Percentiles rank a stretch among this genome's conserved stretches.
Conservation (phyloP, 2,329 filamentous ascomycete genomes). For the Cladosporium oxysporum region DNA sequence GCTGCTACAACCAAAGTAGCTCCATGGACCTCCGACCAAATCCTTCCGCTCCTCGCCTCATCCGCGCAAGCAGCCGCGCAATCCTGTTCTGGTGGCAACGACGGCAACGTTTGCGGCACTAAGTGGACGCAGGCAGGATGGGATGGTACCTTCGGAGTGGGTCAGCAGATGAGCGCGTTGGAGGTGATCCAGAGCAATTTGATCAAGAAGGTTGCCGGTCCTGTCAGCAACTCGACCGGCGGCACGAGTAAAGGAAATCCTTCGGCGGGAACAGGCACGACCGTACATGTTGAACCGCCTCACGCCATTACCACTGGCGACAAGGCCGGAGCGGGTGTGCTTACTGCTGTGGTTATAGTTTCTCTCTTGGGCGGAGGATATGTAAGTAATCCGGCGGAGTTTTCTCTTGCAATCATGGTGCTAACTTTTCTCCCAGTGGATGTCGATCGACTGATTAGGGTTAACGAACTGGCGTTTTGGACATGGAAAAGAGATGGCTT, state of each 20-base stretch:
- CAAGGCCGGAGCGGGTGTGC: slow-evolving; percentile 65
- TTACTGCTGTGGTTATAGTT: slow-evolving; percentile 59
- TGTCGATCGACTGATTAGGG: slow-evolving; percentile 12
- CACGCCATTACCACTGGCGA: slow-evolving; percentile 57
- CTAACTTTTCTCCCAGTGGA: slow-evolving; percentile 13
- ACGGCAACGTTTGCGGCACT: slow-evolving; percentile 49
- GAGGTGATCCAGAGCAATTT: slow-evolving; percentile 49
- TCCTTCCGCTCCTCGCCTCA: slow-evolving; percentile 55
- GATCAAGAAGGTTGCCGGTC: slow-evolving; percentile 37
- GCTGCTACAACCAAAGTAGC: slow-evolving; percentile 59
- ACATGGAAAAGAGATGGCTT: background rate
- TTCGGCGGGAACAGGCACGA: slow-evolving; percentile 41
- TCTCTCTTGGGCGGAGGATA: slow-evolving; percentile 15
- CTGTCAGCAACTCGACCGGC: slow-evolving; percentile 51
- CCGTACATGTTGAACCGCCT: slow-evolving; percentile 26
- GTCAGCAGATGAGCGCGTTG: slow-evolving; percentile 57
- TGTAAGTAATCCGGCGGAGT: background rate
- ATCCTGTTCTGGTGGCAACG: slow-evolving; percentile 52
- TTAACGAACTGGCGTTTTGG: slow-evolving; percentile 6
- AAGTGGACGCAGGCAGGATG: slow-evolving; percentile 43
- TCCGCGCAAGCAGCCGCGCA: slow-evolving; percentile 58
- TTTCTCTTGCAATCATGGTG: background rate
- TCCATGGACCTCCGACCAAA: slow-evolving; percentile 54
- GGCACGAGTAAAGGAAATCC: slow-evolving; percentile 52
- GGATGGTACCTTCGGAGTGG: slow-evolving; percentile 52